Conservation (phyloP, 148 eudicot genomes). For the Mesembryanthemum crystallinum region DNA sequence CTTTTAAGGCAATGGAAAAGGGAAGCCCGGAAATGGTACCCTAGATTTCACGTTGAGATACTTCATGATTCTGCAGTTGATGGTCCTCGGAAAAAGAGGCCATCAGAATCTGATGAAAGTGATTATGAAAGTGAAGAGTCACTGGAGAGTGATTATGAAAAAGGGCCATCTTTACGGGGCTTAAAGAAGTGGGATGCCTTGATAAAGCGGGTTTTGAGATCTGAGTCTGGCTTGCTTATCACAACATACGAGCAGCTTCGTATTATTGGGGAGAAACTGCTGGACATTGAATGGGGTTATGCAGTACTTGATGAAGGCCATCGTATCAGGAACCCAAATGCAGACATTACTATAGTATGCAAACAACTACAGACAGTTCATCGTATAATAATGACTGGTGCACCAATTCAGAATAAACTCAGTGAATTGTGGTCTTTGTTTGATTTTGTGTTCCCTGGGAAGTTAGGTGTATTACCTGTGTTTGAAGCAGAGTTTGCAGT, state of each 20-base stretch:
- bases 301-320: slow-evolving; percentile 97
- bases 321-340: slow-evolving; percentile 95
- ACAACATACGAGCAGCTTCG: slow-evolving; percentile 98
- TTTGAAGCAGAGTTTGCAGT: slow-evolving; percentile 98
- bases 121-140: slow-evolving; percentile 67
- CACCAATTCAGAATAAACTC: slow-evolving; percentile 97
- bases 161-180: slow-evolving; percentile 31
- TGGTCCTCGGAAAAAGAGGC: slow-evolving; percentile 43
- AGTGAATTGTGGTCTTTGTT: slow-evolving; percentile 94
- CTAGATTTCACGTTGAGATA: slow-evolving; percentile 81
- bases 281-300: slow-evolving; percentile 95
- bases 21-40: slow-evolving; percentile 93
- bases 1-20: slow-evolving; percentile 93
- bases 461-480: slow-evolving; percentile 94
- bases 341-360: slow-evolving; percentile 92
- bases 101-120: slow-evolving; percentile 52
- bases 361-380: slow-evolving; percentile 98
- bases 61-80: slow-evolving; percentile 91
- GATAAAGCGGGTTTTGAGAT: slow-evolving; percentile 70
- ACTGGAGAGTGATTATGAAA: slow-evolving; percentile 50
- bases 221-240: slow-evolving; percentile 80
- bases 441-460: slow-evolving; percentile 99
- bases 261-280: slow-evolving; percentile 66
- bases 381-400: slow-evolving; percentile 95
- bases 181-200: slow-evolving; percentile 73